Base-by-base conservation (phyloP, 164 flowering plant genomes). In the Umbellularia californica region DNA sequence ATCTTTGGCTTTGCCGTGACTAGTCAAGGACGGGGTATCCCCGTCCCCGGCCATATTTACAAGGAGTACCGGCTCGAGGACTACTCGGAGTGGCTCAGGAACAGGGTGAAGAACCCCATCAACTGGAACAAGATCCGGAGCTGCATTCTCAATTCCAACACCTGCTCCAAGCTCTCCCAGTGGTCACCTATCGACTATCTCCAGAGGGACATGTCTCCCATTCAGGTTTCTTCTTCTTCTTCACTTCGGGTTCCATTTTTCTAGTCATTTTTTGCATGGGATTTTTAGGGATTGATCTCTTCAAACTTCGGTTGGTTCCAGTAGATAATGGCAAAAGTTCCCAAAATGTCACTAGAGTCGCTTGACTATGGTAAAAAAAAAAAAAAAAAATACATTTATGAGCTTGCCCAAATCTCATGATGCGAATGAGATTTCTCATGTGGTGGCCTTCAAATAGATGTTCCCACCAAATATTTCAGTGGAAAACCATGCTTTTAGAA, bases 161-260 rank as follows among this genome's bases (percentile, higher is more conserved):
- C 94, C 69, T 95, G 99, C 74, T 83, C 84, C 28, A 82, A 86
- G 76, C 74, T 95, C 76, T 85, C 78, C 5, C 25, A 58, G 33
- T 93, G 99, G 99, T 90, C 96, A 20, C 96, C 97, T 15, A 70
- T 85, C 63, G 99, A 95, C 80, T 95, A 93, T 83, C 69, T 88
- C 1, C 78, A 86, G 71, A 86, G 74, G 65, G 91, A 90, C 73
- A 77, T 95, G 96, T 64, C 92, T 73, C 98, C 99, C 1, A 71
- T 95, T 33, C 99, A 95, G 97, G 99, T 93, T 4, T 24, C 24
- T 47, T 5, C 50, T 70, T 65, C 15, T 5, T 60, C 72, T 28
- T 67, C 14, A 30, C 0, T 30, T 30, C 1, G 35, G 5, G 35
- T 30, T 30, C 35, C 35, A 30, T 30, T 30, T 30, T 30, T 30